phyloP scores from a whole-genome alignment of 148 eudicot species.

The Talinum fruticosum region DNA sequence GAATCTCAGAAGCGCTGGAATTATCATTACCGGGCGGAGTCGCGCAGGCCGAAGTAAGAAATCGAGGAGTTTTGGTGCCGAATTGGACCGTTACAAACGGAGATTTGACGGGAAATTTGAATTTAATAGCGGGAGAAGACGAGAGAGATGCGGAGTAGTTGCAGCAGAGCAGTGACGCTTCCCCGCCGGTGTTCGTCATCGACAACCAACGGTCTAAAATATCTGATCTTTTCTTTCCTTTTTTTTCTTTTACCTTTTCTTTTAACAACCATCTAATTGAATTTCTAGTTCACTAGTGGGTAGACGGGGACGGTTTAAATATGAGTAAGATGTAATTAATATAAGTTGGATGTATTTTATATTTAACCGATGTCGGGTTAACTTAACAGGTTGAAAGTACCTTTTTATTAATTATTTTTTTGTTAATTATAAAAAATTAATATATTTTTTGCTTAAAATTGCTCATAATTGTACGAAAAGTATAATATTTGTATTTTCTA shows the following conservation, averaged over 20 bases:
- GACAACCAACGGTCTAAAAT: conserved; percentile 30
- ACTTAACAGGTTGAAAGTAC: too few relatives aligned
- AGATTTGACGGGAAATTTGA: conserved; percentile 33
- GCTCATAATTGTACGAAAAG: too few relatives aligned
- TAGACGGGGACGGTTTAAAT: too few relatives aligned
- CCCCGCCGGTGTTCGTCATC: conserved; percentile 32
- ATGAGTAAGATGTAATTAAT: too few relatives aligned
- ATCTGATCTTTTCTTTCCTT: not conserved
- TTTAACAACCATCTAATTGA: too few relatives aligned
- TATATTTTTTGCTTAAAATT: too few relatives aligned
- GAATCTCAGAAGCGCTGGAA: not conserved
- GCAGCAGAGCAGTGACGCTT: conserved; percentile 1
- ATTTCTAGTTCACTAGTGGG: not conserved
- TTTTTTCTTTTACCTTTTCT: not conserved
- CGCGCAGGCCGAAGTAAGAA: conserved; percentile 6
- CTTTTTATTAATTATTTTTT: too few relatives aligned
- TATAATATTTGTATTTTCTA: too few relatives aligned
- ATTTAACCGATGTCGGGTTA: too few relatives aligned
- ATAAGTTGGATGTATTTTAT: too few relatives aligned
- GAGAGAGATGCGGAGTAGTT: conserved; percentile 6
- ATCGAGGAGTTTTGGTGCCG: conserved; percentile 18
- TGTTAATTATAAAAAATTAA: too few relatives aligned
- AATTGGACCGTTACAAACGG: conserved; percentile 6
- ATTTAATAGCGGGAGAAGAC: conserved; percentile 14
- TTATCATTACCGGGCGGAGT: conserved; percentile 19